Evolutionary conservation across 371 early-diverging fungal genomes (phyloP).

Genomic region (Polyrhizophydium stewartii): DNA sequence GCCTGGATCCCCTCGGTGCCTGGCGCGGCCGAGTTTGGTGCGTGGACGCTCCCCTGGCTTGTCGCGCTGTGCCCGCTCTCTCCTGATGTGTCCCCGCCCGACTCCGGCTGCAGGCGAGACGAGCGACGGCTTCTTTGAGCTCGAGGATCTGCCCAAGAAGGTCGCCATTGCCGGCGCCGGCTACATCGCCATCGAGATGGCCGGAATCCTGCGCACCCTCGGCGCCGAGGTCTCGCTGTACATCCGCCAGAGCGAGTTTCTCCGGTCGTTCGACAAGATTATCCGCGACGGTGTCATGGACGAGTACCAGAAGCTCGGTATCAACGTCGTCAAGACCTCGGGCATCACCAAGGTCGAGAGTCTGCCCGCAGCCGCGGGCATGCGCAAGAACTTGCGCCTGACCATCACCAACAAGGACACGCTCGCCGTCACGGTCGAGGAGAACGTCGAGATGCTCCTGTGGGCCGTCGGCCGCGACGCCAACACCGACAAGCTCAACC

Average conservation of each 20-base stretch:
- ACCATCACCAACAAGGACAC: slow-evolving; percentile 12
- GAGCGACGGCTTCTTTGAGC: slow-evolving; percentile 95
- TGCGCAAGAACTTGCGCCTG: slow-evolving; percentile 29
- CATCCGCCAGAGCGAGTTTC: slow-evolving; percentile 78
- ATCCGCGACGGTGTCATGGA: slow-evolving; percentile 78
- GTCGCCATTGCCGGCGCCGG: slow-evolving; percentile 63
- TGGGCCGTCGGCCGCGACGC: slow-evolving; percentile 82
- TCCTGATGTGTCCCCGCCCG: background rate
- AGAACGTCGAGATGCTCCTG: slow-evolving; percentile 41
- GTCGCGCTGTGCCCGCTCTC: background rate
- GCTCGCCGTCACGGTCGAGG: slow-evolving; percentile 5
- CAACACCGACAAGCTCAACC: slow-evolving; percentile 62
- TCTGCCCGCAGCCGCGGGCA: slow-evolving; percentile 20
- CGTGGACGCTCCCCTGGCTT: background rate
- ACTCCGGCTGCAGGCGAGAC: slow-evolving; percentile 56
- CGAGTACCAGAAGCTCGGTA: slow-evolving; percentile 59
- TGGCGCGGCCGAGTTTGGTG: slow-evolving; percentile 68
- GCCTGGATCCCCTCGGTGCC: slow-evolving; percentile 57
- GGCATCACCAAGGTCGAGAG: slow-evolving; percentile 49
- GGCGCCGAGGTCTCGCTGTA: slow-evolving; percentile 87
- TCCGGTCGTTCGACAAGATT: slow-evolving; percentile 87
- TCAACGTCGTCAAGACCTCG: slow-evolving; percentile 60
- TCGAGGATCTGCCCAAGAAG: slow-evolving; percentile 85
- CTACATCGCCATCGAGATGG: slow-evolving; percentile 96
- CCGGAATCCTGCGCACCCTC: slow-evolving; percentile 83